These are phyloP conservation scores for Pezicula carpinea DNA, from an alignment of 2,329 filamentous ascomycete species.

Conservation along the genomic window DNA sequence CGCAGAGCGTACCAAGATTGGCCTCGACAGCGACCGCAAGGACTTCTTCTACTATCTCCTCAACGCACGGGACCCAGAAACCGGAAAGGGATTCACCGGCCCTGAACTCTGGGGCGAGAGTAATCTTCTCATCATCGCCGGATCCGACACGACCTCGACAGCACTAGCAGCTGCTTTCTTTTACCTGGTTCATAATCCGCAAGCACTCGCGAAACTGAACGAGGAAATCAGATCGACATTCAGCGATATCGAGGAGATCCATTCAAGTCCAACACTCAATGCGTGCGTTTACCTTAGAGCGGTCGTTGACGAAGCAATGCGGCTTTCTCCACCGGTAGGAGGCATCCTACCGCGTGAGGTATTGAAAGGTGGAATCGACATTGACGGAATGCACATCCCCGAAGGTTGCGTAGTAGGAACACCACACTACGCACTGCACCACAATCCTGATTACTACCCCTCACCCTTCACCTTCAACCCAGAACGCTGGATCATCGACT, in stretches of 20 bases:
- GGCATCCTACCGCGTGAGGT: constrained; percentile 14
- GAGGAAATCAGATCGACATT: constrained; percentile 21
- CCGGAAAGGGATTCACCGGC: constrained; percentile 40
- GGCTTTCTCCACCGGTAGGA: constrained; percentile 15
- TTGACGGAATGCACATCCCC: constrained; percentile 28
- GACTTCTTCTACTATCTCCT: constrained; percentile 76
- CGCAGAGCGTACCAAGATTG: constrained; percentile 60
- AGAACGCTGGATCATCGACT: constrained; percentile 38
- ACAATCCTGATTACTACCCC: constrained; percentile 38
- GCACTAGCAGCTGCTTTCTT: constrained; percentile 33
- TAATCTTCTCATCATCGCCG: constrained; percentile 23
- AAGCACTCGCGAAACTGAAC: constrained; percentile 24
- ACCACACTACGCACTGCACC: constrained; percentile 39
- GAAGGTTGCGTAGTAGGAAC: constrained; percentile 39
- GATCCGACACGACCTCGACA: constrained; percentile 37
- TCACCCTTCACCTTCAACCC: constrained; percentile 36
- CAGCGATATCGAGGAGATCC: constrained; percentile 30
- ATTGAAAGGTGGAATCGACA: constrained; percentile 10
- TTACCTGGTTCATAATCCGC: constrained; percentile 33
- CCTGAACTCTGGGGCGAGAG: constrained; percentile 27
- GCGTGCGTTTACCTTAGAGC: constrained; percentile 33
- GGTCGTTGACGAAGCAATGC: constrained; percentile 28
- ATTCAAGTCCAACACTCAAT: constrained; percentile 18
- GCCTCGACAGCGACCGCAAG: constrained; percentile 54
- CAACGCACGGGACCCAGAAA: constrained; percentile 67